These are phyloP conservation scores for Ocimum tenuiflorum DNA, from an alignment of 257 asterid species.

Conservation along the genomic window DNA sequence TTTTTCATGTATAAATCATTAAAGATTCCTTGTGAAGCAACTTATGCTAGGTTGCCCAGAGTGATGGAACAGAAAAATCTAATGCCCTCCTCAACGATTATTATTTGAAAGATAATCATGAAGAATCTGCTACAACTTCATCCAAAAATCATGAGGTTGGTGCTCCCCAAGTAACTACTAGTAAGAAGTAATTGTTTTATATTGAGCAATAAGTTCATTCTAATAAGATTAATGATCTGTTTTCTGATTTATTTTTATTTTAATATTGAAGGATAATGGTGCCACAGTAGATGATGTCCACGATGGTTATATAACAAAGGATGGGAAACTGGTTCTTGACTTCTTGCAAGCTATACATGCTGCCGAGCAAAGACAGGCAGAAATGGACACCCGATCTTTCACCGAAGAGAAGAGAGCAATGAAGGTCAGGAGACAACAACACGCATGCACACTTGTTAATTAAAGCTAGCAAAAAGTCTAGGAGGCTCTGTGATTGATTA, in stretches of 20 bases:
- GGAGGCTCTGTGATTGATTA: slow-evolving; percentile 2
- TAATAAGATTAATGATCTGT: background rate
- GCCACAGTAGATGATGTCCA: slow-evolving; percentile 38
- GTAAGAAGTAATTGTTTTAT: slow-evolving; percentile 8
- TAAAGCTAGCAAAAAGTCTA: slow-evolving; percentile 3
- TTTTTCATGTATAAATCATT: slow-evolving; percentile 23
- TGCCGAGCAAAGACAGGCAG: slow-evolving; percentile 95
- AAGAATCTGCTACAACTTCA: slow-evolving; percentile 32
- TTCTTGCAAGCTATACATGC: slow-evolving; percentile 92
- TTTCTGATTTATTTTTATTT: slow-evolving; percentile 5
- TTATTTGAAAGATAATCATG: slow-evolving; percentile 37
- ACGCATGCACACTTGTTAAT: slow-evolving; percentile 2
- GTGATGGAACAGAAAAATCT: slow-evolving; percentile 27
- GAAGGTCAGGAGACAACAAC: slow-evolving; percentile 44
- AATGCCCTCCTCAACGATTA: slow-evolving; percentile 73
- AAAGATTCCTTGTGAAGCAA: slow-evolving; percentile 30
- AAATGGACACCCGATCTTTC: slow-evolving; percentile 57
- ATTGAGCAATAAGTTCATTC: slow-evolving; percentile 1
- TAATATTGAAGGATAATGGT: slow-evolving; percentile 42
- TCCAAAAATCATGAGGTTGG: slow-evolving; percentile 45
- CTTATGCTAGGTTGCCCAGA: slow-evolving; percentile 46
- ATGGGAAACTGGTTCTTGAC: slow-evolving; percentile 86
- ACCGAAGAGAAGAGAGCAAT: slow-evolving; percentile 59
- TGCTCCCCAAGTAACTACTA: background rate
- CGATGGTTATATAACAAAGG: slow-evolving; percentile 64